These are phyloP conservation scores for Fusarium sambucinum DNA, from an alignment of 2,329 filamentous ascomycete species.

Conservation along the genomic window DNA sequence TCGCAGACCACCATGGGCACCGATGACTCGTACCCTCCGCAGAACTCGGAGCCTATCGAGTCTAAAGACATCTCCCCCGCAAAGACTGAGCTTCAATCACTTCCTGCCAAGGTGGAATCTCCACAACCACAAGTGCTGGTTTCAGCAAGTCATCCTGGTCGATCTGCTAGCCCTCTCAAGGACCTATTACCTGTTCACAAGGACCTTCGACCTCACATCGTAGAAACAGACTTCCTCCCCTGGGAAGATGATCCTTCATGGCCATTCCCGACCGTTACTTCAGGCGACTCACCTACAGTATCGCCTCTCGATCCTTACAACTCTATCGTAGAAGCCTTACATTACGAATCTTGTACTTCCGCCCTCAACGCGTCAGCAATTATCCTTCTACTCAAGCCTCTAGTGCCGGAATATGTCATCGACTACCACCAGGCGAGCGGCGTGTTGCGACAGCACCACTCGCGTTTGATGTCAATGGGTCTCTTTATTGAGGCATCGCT, in stretches of 20 bases:
- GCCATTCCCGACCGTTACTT: constrained; percentile 56
- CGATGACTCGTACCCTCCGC: constrained; percentile 52
- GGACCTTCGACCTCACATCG: constrained; percentile 57
- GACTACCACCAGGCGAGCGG: constrained; percentile 67
- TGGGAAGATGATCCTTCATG: constrained; percentile 70
- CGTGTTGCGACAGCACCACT: constrained; percentile 70
- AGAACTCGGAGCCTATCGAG: constrained; percentile 50
- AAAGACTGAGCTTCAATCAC: constrained; percentile 23
- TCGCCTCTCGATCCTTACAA: constrained; percentile 67
- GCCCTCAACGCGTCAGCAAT: constrained; percentile 72
- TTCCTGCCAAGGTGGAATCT: constrained; percentile 6
- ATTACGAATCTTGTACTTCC: constrained; percentile 68
- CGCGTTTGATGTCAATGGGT: constrained; percentile 68
- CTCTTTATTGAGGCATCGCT: constrained; percentile 71
- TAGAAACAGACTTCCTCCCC: constrained; percentile 70
- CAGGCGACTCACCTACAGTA: constrained; percentile 30
- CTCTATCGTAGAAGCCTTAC: constrained; percentile 65
- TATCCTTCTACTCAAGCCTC: constrained; percentile 68
- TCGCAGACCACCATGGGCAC: constrained; percentile 60
- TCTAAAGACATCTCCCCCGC: constrained; percentile 18
- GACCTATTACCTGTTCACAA: constrained; percentile 51
- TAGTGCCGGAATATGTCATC: constrained; percentile 67
- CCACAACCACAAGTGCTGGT: constrained; percentile 27
- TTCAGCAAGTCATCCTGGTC: constrained; percentile 32
- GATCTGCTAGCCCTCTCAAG: constrained; percentile 47